A percentile compares a stretch with the other conserved stretches of the same genome.
phyloP scores from a whole-genome alignment of 176 grass and related monocot genomes.

The Paspalum vaginatum region DNA sequence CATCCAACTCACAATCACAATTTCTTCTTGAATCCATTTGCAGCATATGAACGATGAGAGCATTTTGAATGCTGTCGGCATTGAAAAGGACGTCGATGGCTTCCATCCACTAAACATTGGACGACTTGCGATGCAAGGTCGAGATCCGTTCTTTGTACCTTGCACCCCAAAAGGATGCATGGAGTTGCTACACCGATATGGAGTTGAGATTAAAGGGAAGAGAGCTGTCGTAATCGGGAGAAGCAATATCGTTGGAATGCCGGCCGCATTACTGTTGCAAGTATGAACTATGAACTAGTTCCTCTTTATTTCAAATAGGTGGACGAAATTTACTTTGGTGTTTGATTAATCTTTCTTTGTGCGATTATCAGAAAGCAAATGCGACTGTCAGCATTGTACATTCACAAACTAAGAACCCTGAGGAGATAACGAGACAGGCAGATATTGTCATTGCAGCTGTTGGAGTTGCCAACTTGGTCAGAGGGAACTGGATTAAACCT shows the following conservation, averaged over 20 bases:
- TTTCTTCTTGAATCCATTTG: conserved; percentile 32
- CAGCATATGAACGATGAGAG: conserved; percentile 97
- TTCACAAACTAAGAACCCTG: conserved; percentile 81
- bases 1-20: conserved; percentile 53
- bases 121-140: conserved; percentile 92
- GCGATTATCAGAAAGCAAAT: conserved; percentile 81
- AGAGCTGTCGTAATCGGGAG: conserved; percentile 87
- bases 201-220: conserved; percentile 89
- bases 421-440: conserved; percentile 82
- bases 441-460: conserved; percentile 94
- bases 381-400: conserved; percentile 97
- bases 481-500: conserved; percentile 94
- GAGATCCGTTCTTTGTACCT: conserved; percentile 86
- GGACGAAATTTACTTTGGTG: background rate
- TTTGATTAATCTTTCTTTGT: conserved; percentile 34
- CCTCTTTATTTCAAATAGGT: conserved; percentile 23
- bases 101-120: conserved; percentile 98
- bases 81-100: conserved; percentile 90
- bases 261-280: conserved; percentile 81
- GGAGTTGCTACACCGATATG: conserved; percentile 77
- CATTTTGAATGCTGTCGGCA: conserved; percentile 83
- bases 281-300: conserved; percentile 40
- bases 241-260: conserved; percentile 97
- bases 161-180: conserved; percentile 99
- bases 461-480: conserved; percentile 89